Conservation (phyloP, 257 asterid species). For the Lycium ferocissimum region DNA sequence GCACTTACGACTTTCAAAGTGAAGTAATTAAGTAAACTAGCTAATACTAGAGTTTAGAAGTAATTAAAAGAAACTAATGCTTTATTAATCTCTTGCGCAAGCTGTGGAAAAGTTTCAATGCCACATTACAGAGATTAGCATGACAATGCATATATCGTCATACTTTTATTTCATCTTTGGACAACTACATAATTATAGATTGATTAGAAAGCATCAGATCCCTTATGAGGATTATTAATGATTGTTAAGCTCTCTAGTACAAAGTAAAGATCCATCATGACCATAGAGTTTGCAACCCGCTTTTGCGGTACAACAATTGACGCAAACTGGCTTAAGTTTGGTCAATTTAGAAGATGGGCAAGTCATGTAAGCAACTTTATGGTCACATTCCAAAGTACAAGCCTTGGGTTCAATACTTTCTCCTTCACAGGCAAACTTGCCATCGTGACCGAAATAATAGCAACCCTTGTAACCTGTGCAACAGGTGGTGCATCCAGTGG, state of each 20-base stretch:
- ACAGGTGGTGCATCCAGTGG: not conserved
- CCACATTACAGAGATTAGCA: too few relatives aligned
- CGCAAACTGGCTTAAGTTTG: not conserved
- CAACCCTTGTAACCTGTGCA: not conserved
- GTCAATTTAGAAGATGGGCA: not conserved
- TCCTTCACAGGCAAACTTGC: slow-evolving; percentile 1
- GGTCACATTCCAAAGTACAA: not conserved
- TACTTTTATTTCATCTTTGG: too few relatives aligned
- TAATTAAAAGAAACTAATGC: too few relatives aligned
- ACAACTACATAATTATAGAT: not conserved
- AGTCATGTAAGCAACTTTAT: not conserved
- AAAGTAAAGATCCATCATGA: slow-evolving; percentile 17
- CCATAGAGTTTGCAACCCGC: slow-evolving; percentile 2
- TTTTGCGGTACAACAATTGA: not conserved
- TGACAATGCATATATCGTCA: too few relatives aligned
- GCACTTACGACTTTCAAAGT: too few relatives aligned
- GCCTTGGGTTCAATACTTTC: not conserved
- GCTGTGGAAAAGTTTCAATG: too few relatives aligned
- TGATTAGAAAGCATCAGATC: not conserved
- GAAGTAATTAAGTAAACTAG: too few relatives aligned
- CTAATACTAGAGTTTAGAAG: too few relatives aligned
- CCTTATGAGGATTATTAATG: not conserved
- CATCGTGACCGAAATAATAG: not conserved
- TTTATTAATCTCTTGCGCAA: too few relatives aligned
- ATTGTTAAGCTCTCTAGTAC: not conserved